phyloP scores from a whole-genome alignment of 495 filamentous ascomycete species.

The Penicillium goetzii region DNA sequence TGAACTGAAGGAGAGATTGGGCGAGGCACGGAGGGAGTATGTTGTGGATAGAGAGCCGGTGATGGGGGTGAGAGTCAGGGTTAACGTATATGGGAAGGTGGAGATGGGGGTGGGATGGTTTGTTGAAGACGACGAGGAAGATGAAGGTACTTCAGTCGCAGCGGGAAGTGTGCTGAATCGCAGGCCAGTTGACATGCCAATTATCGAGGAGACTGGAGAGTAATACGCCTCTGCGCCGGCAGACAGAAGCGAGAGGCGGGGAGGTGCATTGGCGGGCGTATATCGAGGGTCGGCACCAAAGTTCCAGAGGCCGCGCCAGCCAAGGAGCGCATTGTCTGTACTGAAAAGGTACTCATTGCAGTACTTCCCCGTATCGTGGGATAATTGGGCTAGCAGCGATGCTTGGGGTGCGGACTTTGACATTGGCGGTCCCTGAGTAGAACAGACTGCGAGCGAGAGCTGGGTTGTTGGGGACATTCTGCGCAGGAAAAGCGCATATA shows the following conservation, averaged over 20 bases:
- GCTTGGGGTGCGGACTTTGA: constrained; percentile 50
- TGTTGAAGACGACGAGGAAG: constrained; percentile 26
- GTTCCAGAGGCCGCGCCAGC: constrained; percentile 88
- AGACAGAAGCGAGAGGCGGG: constrained; percentile 58
- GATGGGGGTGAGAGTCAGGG: constrained; percentile 85
- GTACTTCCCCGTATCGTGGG: constrained; percentile 87
- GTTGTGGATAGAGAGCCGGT: constrained; percentile 90
- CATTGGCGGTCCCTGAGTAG: constrained; percentile 59
- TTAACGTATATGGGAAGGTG: constrained; percentile 85
- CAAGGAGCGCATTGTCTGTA: constrained; percentile 87
- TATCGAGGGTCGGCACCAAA: constrained; percentile 78
- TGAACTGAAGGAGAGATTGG: constrained; percentile 79
- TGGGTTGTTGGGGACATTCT: constrained; percentile 79
- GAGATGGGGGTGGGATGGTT: constrained; percentile 41
- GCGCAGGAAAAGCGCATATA: constrained; percentile 86
- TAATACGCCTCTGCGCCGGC: constrained; percentile 95
- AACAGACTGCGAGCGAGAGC: constrained; percentile 79
- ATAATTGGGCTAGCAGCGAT: constrained; percentile 71
- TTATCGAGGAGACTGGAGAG: constrained; percentile 85
- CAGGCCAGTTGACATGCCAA: constrained; percentile 79
- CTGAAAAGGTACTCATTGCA: constrained; percentile 89
- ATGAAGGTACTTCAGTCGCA: constrained; percentile 61
- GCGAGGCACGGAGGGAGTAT: constrained; percentile 85
- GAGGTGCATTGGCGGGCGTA: constrained; percentile 23
- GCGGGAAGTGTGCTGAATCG: constrained; percentile 91